phyloP scores from a whole-genome alignment of 2,329 filamentous ascomycete species.

The Neoarthrinium moseri region DNA sequence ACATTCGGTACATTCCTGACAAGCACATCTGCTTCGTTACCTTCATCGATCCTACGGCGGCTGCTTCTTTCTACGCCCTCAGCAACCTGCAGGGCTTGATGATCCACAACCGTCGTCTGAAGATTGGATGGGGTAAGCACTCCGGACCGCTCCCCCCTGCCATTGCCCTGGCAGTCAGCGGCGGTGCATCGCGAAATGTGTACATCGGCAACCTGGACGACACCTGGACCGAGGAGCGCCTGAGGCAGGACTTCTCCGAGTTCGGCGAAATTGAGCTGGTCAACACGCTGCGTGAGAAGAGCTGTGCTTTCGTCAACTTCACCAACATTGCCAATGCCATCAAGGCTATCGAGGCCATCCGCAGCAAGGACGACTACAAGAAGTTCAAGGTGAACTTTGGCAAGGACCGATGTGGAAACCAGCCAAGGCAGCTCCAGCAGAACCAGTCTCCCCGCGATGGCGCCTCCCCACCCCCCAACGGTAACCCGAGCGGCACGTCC shows the following conservation, averaged over 20 bases:
- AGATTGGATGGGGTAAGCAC: constrained; percentile 99
- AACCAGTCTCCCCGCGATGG: constrained; percentile 67
- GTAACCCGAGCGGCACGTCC: constrained; percentile 58
- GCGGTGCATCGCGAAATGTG: constrained; percentile 95
- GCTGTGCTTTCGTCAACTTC: constrained; percentile 99
- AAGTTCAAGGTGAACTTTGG: constrained; percentile 99
- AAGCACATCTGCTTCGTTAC: constrained; percentile 99
- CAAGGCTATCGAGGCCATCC: constrained; percentile 96
- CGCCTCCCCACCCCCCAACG: constrained; percentile 57
- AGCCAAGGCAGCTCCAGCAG: constrained; percentile 79
- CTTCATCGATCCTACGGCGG: constrained; percentile 97
- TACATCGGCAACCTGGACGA: constrained; percentile 98
- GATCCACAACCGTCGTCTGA: constrained; percentile 97
- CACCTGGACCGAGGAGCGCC: constrained; percentile 92
- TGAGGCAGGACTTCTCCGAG: constrained; percentile 95
- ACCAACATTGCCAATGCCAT: constrained; percentile 99
- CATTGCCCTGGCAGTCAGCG: constrained; percentile 92
- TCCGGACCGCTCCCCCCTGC: constrained; percentile 93
- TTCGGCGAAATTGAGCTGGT: constrained; percentile 98
- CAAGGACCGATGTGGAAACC: constrained; percentile 96
- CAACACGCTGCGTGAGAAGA: constrained; percentile 96
- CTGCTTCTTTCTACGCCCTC: constrained; percentile 94
- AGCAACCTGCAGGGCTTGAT: constrained; percentile 97
- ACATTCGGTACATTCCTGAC: constrained; percentile 98
- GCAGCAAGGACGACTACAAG: constrained; percentile 93